Conservation (phyloP, 305 asterid species). For the Solanum hybrid region DNA sequence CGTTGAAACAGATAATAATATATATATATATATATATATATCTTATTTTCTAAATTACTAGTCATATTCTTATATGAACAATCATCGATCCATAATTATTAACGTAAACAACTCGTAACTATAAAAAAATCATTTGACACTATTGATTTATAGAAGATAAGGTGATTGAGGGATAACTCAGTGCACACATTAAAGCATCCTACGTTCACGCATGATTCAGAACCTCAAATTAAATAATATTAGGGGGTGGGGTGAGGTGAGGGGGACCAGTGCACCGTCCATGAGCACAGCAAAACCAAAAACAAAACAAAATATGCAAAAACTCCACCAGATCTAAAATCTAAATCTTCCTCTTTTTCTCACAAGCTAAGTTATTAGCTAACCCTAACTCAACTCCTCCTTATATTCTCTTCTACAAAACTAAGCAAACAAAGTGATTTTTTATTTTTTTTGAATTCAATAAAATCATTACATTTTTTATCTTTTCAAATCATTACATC, state of each 20-base stretch:
- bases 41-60: background rate
- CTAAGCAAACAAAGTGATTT: background rate
- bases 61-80: background rate
- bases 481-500: slow-evolving; percentile 1
- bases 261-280: slow-evolving; percentile 17
- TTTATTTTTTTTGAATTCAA: background rate
- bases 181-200: background rate
- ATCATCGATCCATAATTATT: background rate
- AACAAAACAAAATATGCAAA: background rate
- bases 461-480: background rate
- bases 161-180: background rate
- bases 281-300: background rate
- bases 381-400: slow-evolving; percentile 3
- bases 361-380: background rate
- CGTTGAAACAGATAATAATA: background rate
- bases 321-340: background rate
- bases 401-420: background rate
- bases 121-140: background rate
- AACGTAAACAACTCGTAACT: background rate
- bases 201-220: background rate
- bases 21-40: too few relatives aligned
- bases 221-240: background rate
- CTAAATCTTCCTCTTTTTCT: background rate
- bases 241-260: background rate
- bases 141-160: background rate